Base-by-base conservation (phyloP, 2,329 filamentous ascomycete species). In the Penicillium sp. region DNA sequence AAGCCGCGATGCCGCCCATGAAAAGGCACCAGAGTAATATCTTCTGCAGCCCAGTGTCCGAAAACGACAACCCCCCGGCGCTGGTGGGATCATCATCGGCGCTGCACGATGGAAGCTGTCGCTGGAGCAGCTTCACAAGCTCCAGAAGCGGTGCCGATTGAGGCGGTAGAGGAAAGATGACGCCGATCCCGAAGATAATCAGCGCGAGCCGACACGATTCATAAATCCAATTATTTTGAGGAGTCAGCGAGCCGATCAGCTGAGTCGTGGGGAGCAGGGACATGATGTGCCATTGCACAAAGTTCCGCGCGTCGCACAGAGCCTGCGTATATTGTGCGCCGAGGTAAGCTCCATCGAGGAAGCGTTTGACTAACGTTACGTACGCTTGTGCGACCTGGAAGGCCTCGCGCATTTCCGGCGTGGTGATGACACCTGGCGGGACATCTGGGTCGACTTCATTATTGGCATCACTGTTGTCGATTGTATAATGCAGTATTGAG, bases 281-380 rank as follows among this genome's bases (percentile, higher is more conserved):
- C 54, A 56, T 56, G n/a, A 56, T 19, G 8, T 56, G 54, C 54
- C 54, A 56, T 17, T 56, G 54, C 17, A 48, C 23, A 11, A 56
- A 7, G 17, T 56, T 56, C 7, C 54, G 54, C 26, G 13, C 4
- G n/a, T 56, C 54, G 23, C 44, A 56, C 3, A 56, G n/a, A 2
- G 17, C 35, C 5, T 8, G 17, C 6, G 29, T 15, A 26, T 26
- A 26, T 26, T 56, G 7, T 9, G 17, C 44, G 7, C 17, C 54
- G 23, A 21, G 7, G 11, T 26, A 29, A 6, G 23, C 54, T 1
- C 44, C 54, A 21, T 56, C 54, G 11, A 19, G 54, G 17, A 13
- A 48, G 5, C 23, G 23, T 30, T 35, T 6, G 17, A 48, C 44
- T 3, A 56, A 26, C 8, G 29, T 31, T 6, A 56, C 9, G 38